Conservation (phyloP, 106 monocot genomes). For the Dendrobium nobile region DNA sequence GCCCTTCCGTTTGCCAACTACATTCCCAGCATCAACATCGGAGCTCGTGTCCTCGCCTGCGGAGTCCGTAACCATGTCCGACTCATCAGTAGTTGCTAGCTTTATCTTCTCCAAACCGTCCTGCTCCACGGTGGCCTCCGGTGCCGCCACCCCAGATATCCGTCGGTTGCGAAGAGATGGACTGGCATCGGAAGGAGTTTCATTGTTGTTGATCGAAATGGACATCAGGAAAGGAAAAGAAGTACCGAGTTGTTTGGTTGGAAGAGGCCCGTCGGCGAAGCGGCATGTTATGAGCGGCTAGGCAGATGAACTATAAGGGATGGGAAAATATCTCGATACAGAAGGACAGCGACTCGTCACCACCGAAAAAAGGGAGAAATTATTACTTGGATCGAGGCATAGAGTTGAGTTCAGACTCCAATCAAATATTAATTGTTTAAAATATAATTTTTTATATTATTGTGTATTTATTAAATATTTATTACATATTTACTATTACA, state of each 20-base stretch:
- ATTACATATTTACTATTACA: too few relatives aligned
- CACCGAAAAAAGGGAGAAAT: too few relatives aligned
- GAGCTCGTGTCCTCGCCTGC: conserved; percentile 23
- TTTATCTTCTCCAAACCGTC: background rate
- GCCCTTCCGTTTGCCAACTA: background rate
- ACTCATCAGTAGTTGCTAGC: background rate
- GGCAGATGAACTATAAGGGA: too few relatives aligned
- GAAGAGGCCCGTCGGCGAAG: background rate
- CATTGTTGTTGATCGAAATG: conserved; percentile 19
- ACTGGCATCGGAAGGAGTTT: background rate
- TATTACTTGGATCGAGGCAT: too few relatives aligned
- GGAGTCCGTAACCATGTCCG: conserved; percentile 7
- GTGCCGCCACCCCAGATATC: background rate
- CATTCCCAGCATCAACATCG: conserved; percentile 9
- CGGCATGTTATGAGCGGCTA: background rate
- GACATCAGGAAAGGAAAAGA: conserved; percentile 15
- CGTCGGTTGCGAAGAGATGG: conserved; percentile 15
- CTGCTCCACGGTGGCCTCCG: conserved; percentile 3
- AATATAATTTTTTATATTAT: too few relatives aligned
- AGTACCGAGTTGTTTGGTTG: background rate
- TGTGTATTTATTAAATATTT: too few relatives aligned
- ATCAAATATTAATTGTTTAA: too few relatives aligned
- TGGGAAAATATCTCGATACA: too few relatives aligned
- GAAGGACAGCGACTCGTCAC: too few relatives aligned
- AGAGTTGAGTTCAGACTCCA: too few relatives aligned